phyloP scores from a whole-genome alignment of 2,329 filamentous ascomycete species.

The Pyricularia sp. region DNA sequence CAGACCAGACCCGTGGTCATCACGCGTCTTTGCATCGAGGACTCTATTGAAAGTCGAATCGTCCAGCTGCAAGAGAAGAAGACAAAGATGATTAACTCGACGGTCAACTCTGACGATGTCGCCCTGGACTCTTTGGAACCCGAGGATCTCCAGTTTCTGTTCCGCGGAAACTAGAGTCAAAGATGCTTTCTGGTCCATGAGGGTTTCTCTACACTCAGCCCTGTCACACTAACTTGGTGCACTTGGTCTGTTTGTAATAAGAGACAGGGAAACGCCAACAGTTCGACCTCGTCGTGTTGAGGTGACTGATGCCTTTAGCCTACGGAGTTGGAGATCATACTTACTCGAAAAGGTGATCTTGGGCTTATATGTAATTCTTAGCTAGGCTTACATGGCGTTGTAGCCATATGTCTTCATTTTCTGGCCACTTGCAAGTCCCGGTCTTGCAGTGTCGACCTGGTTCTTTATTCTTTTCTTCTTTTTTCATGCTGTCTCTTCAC shows the following conservation, averaged over 20 bases:
- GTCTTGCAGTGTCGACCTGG: not conserved
- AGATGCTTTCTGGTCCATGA: not conserved
- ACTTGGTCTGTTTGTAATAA: not conserved
- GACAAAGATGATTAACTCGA: conserved; percentile 93
- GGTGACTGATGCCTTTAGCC: not conserved
- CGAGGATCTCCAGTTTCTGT: conserved; percentile 92
- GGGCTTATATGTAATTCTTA: not conserved
- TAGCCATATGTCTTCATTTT: not conserved
- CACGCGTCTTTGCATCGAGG: conserved; percentile 88
- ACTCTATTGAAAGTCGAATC: conserved; percentile 92
- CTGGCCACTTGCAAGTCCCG: not conserved
- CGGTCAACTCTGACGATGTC: conserved; percentile 83
- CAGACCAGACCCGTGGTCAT: conserved; percentile 90
- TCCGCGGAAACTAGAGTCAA: conserved; percentile 50
- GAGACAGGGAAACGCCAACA: not conserved
- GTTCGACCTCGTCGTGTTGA: not conserved
- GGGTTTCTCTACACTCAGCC: not conserved
- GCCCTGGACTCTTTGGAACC: conserved; percentile 85
- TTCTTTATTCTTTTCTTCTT: not conserved
- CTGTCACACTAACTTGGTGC: no score
- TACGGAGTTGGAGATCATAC: not conserved
- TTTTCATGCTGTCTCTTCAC: not conserved
- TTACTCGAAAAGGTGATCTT: not conserved
- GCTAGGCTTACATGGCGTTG: not conserved
- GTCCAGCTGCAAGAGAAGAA: conserved; percentile 97